Percentiles rank a stretch among this genome's conserved stretches.
Conservation (phyloP, 2,329 filamentous ascomycete species). For the Chaetomium olivaceum region DNA sequence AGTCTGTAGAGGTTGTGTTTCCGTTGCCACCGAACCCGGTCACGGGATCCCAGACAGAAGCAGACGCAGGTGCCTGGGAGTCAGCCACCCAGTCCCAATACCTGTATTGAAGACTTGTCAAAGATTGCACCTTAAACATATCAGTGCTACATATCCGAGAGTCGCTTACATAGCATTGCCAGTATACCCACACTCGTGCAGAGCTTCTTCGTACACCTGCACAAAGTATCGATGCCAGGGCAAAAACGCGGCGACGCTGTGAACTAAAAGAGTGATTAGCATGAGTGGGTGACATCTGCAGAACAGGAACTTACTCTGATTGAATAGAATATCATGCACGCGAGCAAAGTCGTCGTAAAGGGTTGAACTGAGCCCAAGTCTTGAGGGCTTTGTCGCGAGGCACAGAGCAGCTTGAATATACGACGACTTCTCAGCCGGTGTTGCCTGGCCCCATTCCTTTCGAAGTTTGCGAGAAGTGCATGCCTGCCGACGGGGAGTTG, state of each 20-base stretch:
- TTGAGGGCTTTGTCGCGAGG: background rate
- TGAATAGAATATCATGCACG: background rate
- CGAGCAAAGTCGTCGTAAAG: background rate
- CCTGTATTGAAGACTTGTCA: background rate
- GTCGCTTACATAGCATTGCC: background rate
- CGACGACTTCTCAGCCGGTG: background rate
- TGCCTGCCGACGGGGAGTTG: background rate
- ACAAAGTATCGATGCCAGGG: constrained; percentile 2
- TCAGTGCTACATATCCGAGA: background rate
- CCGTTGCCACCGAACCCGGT: constrained; percentile 1
- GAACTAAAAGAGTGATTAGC: background rate
- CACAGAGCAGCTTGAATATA: background rate
- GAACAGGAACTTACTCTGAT: background rate
- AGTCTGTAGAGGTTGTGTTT: background rate
- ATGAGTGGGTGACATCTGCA: background rate
- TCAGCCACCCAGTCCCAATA: constrained; percentile 4
- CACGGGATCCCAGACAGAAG: background rate
- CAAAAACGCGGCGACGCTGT: background rate
- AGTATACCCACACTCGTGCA: background rate
- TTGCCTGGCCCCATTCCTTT: background rate
- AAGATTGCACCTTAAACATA: background rate
- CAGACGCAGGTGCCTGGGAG: background rate
- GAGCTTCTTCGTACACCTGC: background rate
- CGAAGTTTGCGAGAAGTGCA: background rate
- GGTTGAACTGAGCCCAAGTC: background rate